Evolutionary conservation across 129 eudicot genomes (phyloP).

Genomic region (Arctium minus): DNA sequence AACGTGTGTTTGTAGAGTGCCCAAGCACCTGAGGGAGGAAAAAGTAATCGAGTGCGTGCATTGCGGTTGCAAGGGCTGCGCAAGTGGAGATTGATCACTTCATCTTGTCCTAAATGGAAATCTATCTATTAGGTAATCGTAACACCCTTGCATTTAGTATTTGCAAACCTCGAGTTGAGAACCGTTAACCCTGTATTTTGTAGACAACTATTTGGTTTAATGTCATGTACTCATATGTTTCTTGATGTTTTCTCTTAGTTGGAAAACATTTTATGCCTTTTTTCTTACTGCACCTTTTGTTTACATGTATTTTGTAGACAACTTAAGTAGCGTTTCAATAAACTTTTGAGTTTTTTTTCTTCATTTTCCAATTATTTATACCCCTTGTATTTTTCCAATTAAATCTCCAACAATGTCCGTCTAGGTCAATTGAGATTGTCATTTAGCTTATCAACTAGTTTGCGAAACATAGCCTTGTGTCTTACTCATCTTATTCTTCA

Average conservation of each 20-base stretch:
- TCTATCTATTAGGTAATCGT: not conserved
- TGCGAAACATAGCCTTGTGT: not conserved
- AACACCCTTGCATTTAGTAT: not conserved
- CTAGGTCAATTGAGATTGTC: not conserved
- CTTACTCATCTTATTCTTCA: no score
- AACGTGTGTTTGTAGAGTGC: constrained; percentile 79
- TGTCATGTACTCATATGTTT: constrained; percentile 12
- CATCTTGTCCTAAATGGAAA: not conserved
- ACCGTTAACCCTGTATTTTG: constrained; percentile 4
- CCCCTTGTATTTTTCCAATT: no score
- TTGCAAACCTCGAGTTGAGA: not conserved
- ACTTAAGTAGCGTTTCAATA: not conserved
- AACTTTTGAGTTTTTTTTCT: no score
- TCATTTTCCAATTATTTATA: no score
- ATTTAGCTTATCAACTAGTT: not conserved
- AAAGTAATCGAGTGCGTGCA: constrained; percentile 79
- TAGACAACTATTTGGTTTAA: constrained; percentile 1
- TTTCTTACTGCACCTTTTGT: not conserved
- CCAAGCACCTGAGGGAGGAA: constrained; percentile 75
- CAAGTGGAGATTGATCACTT: constrained; percentile 64
- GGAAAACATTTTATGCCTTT: not conserved
- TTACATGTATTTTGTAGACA: not conserved
- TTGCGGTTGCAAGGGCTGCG: constrained; percentile 83
- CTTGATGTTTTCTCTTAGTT: not conserved
- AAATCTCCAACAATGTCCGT: no score